Evolutionary conservation across 2,329 filamentous ascomycete genomes (phyloP).

Genomic region (Microdochium bolleyi): DNA sequence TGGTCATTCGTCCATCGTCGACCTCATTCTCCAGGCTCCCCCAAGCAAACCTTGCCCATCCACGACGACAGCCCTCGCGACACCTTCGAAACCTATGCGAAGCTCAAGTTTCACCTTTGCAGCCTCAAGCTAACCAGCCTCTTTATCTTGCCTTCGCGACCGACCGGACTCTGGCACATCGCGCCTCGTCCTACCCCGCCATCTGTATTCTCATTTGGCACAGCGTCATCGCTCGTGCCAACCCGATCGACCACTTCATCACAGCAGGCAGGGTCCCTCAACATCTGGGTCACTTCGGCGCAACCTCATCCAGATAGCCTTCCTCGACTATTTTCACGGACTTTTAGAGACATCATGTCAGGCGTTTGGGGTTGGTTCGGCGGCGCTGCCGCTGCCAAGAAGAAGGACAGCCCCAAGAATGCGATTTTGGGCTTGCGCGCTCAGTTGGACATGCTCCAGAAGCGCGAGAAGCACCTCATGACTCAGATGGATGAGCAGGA

Average conservation of each 20-base stretch:
- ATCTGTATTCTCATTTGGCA: background rate
- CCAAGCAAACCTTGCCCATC: background rate
- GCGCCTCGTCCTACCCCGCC: background rate
- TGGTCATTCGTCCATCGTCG: background rate
- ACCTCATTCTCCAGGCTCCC: background rate
- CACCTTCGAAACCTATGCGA: too few relatives aligned
- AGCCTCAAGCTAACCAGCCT: background rate
- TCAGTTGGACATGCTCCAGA: slow-evolving; percentile 96
- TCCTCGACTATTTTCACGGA: slow-evolving; percentile 4
- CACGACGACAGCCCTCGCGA: background rate
- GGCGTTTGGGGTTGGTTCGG: slow-evolving; percentile 87
- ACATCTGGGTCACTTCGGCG: slow-evolving; percentile 1
- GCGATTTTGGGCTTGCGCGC: slow-evolving; percentile 82
- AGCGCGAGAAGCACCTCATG: slow-evolving; percentile 86
- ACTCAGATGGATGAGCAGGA: slow-evolving; percentile 93
- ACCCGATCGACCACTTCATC: background rate
- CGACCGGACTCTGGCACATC: background rate
- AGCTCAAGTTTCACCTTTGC: too few relatives aligned
- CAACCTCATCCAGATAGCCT: slow-evolving; percentile 2
- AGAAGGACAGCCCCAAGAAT: slow-evolving; percentile 93
- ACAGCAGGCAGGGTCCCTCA: slow-evolving; percentile 3
- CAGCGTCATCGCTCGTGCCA: background rate
- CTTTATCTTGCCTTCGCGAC: background rate
- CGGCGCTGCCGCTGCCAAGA: slow-evolving; percentile 71
- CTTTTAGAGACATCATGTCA: slow-evolving; percentile 39